Conservation (phyloP, 139 green algal species). For the Chlamydomonas asymmetrica region DNA sequence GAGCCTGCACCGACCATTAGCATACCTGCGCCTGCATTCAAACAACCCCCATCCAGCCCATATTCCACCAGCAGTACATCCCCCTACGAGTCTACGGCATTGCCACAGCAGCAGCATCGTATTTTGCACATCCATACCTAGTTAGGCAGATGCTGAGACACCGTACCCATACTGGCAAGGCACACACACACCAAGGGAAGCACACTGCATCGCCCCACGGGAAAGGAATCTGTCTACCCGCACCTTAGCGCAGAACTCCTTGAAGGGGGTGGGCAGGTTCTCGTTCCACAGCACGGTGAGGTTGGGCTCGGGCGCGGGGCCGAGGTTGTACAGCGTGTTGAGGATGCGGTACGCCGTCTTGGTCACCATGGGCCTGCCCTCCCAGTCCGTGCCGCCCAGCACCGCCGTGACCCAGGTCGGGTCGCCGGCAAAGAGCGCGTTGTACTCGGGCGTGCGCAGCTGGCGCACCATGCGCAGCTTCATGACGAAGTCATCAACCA, state of each 20-base stretch:
- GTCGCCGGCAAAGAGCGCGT: conserved; percentile 78
- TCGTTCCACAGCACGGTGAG: conserved; percentile 74
- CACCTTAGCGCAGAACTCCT: conserved; percentile 64
- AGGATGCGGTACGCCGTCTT: conserved; percentile 72
- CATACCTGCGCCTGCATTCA: too few species aligned
- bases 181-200: too few species aligned
- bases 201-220: too few species aligned
- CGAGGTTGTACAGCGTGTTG: conserved; percentile 68
- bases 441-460: conserved; percentile 80
- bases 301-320: conserved; percentile 77
- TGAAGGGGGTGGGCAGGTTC: conserved; percentile 64
- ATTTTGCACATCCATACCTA: too few species aligned
- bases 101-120: too few species aligned
- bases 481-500: conserved; percentile 61
- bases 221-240: background rate
- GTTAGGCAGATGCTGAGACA: too few species aligned
- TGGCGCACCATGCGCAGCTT: conserved; percentile 61
- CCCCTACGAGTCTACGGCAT: too few species aligned
- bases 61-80: too few species aligned
- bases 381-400: conserved; percentile 57
- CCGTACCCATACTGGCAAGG: too few species aligned
- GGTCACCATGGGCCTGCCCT: conserved; percentile 66
- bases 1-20: too few species aligned
- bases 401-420: conserved; percentile 77
- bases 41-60: too few species aligned